phyloP scores from a whole-genome alignment of 129 eudicot genomes.

The Ambrosia artemisiifolia region DNA sequence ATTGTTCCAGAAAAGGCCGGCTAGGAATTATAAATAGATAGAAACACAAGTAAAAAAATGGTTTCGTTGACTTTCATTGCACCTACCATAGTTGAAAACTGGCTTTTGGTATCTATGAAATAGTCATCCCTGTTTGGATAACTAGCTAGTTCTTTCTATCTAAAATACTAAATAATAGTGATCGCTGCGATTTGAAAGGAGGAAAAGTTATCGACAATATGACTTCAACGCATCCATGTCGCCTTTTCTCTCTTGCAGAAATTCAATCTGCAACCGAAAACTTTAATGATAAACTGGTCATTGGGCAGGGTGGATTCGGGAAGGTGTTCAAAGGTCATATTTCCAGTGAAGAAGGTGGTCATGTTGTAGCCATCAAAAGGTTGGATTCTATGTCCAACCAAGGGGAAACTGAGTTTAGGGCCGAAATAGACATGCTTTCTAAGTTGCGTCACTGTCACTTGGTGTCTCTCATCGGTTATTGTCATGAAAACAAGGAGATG shows the following conservation, averaged over 20 bases:
- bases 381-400: constrained; percentile 1
- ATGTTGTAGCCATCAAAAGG: constrained; percentile 11
- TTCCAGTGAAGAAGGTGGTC: neutral
- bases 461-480: constrained; percentile 4
- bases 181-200: neutral
- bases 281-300: constrained; percentile 1
- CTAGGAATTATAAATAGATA: too few species aligned
- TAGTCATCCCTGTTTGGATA: too few species aligned
- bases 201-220: neutral
- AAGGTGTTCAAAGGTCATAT: neutral
- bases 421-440: constrained; percentile 6
- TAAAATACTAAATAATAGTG: neutral
- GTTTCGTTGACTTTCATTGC: too few species aligned
- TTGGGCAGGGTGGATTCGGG: constrained; percentile 8
- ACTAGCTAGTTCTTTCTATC: too few species aligned
- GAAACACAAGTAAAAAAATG: too few species aligned
- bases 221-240: neutral
- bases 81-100: neutral
- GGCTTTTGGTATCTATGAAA: neutral
- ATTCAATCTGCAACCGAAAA: constrained; percentile 7
- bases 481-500: neutral
- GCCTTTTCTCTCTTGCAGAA: neutral
- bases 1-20: too few species aligned
- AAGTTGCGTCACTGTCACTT: constrained; percentile 5
- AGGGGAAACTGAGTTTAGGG: neutral